A percentile compares a stretch with the other conserved stretches of the same genome.
Evolutionary conservation across 2,329 filamentous ascomycete genomes (phyloP).

Genomic region (Plectosphaerella cucumerina): DNA sequence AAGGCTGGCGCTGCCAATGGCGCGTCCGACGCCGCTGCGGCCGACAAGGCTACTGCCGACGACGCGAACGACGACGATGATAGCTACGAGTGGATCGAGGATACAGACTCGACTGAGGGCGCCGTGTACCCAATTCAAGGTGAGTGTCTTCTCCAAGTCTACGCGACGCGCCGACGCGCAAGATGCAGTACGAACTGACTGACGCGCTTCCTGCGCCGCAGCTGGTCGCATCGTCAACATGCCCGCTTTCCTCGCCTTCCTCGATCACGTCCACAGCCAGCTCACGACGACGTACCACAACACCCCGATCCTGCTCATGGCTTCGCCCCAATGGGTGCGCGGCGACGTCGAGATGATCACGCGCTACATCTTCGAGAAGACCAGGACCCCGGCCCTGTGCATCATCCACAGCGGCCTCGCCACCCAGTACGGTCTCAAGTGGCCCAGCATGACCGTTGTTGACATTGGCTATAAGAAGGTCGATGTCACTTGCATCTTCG

Average conservation of each 20-base stretch:
- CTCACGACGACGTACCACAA: slow-evolving; percentile 93
- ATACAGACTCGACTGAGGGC: slow-evolving; percentile 80
- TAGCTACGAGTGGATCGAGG: slow-evolving; percentile 74
- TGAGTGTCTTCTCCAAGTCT: slow-evolving; percentile 22
- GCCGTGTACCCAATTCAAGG: slow-evolving; percentile 81
- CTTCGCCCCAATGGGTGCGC: slow-evolving; percentile 85
- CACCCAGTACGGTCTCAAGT: slow-evolving; percentile 76
- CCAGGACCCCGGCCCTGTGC: slow-evolving; percentile 87
- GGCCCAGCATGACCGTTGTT: slow-evolving; percentile 75
- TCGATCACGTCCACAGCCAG: slow-evolving; percentile 86
- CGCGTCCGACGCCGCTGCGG: slow-evolving; percentile 5
- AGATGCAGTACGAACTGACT: slow-evolving; percentile 11
- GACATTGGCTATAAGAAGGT: slow-evolving; percentile 92
- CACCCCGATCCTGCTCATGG: slow-evolving; percentile 87
- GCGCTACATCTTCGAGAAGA: slow-evolving; percentile 96
- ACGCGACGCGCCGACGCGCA: background rate
- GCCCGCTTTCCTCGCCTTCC: slow-evolving; percentile 87
- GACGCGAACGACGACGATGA: slow-evolving; percentile 39
- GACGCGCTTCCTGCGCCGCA: slow-evolving; percentile 15
- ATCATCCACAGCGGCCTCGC: slow-evolving; percentile 87
- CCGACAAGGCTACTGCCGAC: slow-evolving; percentile 1
- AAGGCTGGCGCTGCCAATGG: slow-evolving; percentile 29
- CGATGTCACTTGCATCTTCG: slow-evolving; percentile 84
- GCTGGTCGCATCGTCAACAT: slow-evolving; percentile 84
- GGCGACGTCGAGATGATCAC: slow-evolving; percentile 84